Conservation (phyloP, 345 rosid genomes). For the Eucalyptus shirleyi region DNA sequence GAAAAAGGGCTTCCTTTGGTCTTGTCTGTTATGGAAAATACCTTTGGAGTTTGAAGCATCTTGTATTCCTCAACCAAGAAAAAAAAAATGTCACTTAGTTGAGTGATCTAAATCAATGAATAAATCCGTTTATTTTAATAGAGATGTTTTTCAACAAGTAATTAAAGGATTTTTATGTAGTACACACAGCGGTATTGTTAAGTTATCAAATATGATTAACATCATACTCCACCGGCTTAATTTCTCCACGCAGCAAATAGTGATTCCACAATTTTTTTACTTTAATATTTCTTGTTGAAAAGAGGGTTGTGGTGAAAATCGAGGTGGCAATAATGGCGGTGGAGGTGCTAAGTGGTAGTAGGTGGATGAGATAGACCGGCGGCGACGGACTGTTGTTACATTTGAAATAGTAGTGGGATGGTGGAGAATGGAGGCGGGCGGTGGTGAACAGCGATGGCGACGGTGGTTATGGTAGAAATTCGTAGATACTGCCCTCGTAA, state of each 20-base stretch:
- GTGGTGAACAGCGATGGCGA: not conserved
- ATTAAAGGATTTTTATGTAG: not conserved
- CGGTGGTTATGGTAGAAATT: not conserved
- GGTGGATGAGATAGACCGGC: not conserved
- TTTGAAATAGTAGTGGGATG: not conserved
- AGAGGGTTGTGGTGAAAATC: not conserved
- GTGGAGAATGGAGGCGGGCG: not conserved
- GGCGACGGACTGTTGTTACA: not conserved
- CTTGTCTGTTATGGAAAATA: not conserved
- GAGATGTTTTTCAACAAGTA: not conserved
- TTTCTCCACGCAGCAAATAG: not conserved
- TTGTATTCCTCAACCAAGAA: not conserved
- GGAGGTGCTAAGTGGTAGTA: not conserved
- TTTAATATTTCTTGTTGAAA: not conserved
- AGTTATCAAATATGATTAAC: not conserved
- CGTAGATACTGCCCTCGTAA: not conserved
- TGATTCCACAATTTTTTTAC: not conserved
- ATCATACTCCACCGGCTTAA: not conserved
- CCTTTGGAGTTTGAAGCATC: not conserved
- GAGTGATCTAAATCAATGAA: not conserved
- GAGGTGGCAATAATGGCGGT: not conserved
- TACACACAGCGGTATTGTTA: not conserved
- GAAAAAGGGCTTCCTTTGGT: not conserved
- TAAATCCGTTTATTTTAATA: not conserved
- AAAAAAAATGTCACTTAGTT: not conserved